Percentiles rank a stretch among this genome's conserved stretches.
Conservation (phyloP, 805 yeast genomes). For the Lachancea lanzarotensis region DNA sequence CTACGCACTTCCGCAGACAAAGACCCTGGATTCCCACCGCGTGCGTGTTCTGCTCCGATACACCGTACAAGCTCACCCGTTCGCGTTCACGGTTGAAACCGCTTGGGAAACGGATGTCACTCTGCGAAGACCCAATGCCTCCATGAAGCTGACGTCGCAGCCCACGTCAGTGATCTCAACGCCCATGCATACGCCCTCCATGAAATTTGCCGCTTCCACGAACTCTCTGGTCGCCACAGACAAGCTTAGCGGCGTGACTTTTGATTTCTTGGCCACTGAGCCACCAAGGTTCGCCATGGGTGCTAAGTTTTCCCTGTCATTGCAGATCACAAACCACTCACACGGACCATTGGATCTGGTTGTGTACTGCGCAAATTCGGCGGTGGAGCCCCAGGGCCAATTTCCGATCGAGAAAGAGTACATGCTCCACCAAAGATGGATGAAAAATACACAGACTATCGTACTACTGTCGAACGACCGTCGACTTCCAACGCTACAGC, state of each 20-base stretch:
- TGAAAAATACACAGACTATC: constrained; percentile 25
- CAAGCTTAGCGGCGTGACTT: constrained; percentile 21
- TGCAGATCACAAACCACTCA: constrained; percentile 28
- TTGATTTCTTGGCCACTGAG: constrained; percentile 22
- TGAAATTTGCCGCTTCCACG: constrained; percentile 11
- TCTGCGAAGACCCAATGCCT: constrained; percentile 16
- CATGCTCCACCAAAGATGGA: constrained; percentile 19
- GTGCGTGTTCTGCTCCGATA: constrained; percentile 23
- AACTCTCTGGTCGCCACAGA: constrained; percentile 17
- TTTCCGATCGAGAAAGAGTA: constrained; percentile 20
- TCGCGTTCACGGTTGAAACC: constrained; percentile 16
- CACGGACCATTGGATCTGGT: constrained; percentile 21
- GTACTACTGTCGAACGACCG: constrained; percentile 30
- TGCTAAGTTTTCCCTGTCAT: constrained; percentile 19
- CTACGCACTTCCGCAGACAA: constrained; percentile 22
- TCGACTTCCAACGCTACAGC: constrained; percentile 25
- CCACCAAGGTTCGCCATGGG: constrained; percentile 17
- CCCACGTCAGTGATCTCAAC: constrained; percentile 10
- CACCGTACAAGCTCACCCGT: constrained; percentile 1
- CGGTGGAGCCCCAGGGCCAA: constrained; percentile 9
- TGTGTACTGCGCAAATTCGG: constrained; percentile 17
- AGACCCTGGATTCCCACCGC: constrained; percentile 16
- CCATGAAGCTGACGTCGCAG: constrained; percentile 3
- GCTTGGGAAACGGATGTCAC: constrained; percentile 31
- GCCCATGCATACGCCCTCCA: constrained; percentile 12